A percentile compares a stretch with the other conserved stretches of the same genome.
These are phyloP conservation scores for Pueraria montana DNA, from an alignment of 306 rosid genomes.

Conservation along the genomic window DNA sequence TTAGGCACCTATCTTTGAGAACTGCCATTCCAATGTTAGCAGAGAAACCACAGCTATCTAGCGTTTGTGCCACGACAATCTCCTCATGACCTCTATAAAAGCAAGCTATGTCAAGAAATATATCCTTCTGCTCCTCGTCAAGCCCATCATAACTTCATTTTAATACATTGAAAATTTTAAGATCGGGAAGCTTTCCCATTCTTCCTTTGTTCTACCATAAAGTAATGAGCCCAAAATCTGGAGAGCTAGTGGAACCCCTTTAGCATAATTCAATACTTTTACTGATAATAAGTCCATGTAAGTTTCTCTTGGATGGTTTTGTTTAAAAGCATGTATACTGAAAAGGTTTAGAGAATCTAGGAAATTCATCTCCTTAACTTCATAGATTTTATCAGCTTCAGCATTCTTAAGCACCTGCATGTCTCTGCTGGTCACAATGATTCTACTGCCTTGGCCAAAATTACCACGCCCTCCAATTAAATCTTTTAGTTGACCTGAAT, in stretches of 20 bases:
- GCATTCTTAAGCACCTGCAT: conserved; percentile 28
- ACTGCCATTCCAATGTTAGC: conserved; percentile 15
- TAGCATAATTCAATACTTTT: conserved; percentile 33
- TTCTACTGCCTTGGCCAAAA: conserved; percentile 27
- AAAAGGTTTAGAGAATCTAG: conserved; percentile 49
- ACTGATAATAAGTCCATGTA: background rate
- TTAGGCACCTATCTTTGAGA: conserved; percentile 39
- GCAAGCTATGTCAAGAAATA: conserved; percentile 46
- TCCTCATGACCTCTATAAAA: conserved; percentile 25
- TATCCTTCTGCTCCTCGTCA: conserved; percentile 5
- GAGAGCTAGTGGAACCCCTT: conserved; percentile 52
- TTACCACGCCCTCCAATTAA: conserved; percentile 19
- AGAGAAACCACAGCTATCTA: conserved; percentile 27
- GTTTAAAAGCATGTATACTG: conserved; percentile 42
- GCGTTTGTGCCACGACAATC: background rate
- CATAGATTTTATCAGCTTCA: conserved; percentile 30
- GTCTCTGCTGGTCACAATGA: conserved; percentile 46
- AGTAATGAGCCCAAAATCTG: conserved; percentile 50
- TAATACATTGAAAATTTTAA: background rate
- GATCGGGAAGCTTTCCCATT: conserved; percentile 39
- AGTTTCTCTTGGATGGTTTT: background rate
- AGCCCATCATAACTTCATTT: conserved; percentile 50
- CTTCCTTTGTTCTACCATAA: background rate
- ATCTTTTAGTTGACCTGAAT: background rate
- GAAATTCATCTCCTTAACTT: conserved; percentile 30